Base-by-base conservation (phyloP, 192 early-diverging fungal species). In the Gigaspora rosea region DNA sequence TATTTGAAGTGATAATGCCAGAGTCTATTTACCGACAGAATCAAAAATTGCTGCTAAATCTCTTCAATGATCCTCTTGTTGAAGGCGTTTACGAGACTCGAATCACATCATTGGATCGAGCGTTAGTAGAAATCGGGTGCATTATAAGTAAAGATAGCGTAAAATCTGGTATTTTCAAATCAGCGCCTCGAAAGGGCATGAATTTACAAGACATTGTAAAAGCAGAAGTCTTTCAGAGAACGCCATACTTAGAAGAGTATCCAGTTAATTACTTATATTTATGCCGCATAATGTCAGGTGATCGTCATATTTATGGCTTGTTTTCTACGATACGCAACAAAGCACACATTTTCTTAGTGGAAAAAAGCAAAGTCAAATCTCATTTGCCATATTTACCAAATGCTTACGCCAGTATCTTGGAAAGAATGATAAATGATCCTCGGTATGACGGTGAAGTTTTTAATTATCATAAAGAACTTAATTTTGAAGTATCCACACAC, bases 61-160 rank as follows among this genome's bases (percentile, higher is more conserved):
- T 97, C 66, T 95, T 97, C 73, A 94, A 90, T 74, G 91, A 97
- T 80, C 92, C 95, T 32, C 85, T 90, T 35, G 91, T 96, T 41
- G 94, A 94, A 72, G 97, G 96, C 50, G 94, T 97, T 8, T 99
- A 99, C 79, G 97, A 99, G 86, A 92, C 94, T 0, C 91, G 97
- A 72, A 80, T 97, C 7, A 91, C 94, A 16, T 80, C 94, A 5
- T 64, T 93, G 62, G 91, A 91, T 64, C 90, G 95, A 2, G 96
- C 94, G 12, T 82, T 99, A 63, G 88, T 96, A 5, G 83, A 90
- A 61, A 56, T 97, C 8, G 95, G 96, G 5, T 92, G 91, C 66
- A 77, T 87, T 3, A 84, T 84, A 16, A 81, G 79, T n/a, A 80
- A 88, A 8, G 58, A 35, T 4, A 79, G 59, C 41, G 65, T 70